A percentile compares a stretch with the other conserved stretches of the same genome.
phyloP scores from a whole-genome alignment of 2,329 filamentous ascomycete genomes.

The Aspergillus ochraceus region DNA sequence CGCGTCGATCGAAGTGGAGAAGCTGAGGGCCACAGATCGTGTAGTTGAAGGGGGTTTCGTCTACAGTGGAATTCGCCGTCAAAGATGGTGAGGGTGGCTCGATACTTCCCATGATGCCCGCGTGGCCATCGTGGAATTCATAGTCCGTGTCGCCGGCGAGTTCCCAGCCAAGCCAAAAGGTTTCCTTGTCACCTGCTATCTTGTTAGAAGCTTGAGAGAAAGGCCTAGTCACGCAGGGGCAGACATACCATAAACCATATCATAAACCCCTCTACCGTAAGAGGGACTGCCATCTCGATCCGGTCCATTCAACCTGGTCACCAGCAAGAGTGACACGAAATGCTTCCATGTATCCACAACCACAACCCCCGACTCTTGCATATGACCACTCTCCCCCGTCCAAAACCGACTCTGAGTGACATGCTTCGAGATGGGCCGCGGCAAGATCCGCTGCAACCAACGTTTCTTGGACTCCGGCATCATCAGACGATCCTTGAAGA shows the following conservation, averaged over 20 bases:
- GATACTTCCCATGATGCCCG: conserved; percentile 14
- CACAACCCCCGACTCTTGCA: conserved; percentile 49
- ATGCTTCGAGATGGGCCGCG: conserved; percentile 44
- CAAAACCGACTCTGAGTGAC: conserved; percentile 32
- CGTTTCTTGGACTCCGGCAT: conserved; percentile 37
- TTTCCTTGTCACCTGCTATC: conserved; percentile 48
- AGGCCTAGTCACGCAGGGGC: not conserved
- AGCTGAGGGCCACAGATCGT: conserved; percentile 49
- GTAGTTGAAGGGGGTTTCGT: conserved; percentile 21
- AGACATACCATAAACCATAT: conserved; percentile 47
- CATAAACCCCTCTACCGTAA: conserved; percentile 44
- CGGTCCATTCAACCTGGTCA: conserved; percentile 37
- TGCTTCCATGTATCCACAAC: conserved; percentile 51
- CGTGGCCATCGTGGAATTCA: conserved; percentile 45
- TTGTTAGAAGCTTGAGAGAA: not conserved
- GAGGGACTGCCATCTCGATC: conserved; percentile 45
- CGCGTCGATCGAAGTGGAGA: conserved; percentile 44
- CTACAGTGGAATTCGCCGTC: not conserved
- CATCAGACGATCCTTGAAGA: conserved; percentile 49
- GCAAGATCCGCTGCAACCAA: conserved; percentile 46
- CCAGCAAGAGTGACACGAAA: conserved; percentile 45
- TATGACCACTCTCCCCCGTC: conserved; percentile 19
- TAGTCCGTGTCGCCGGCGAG: conserved; percentile 46
- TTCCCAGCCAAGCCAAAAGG: conserved; percentile 53
- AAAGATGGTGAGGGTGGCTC: not conserved